phyloP scores from a whole-genome alignment of 2,329 filamentous ascomycete species.

The Fusarium bactridioides region DNA sequence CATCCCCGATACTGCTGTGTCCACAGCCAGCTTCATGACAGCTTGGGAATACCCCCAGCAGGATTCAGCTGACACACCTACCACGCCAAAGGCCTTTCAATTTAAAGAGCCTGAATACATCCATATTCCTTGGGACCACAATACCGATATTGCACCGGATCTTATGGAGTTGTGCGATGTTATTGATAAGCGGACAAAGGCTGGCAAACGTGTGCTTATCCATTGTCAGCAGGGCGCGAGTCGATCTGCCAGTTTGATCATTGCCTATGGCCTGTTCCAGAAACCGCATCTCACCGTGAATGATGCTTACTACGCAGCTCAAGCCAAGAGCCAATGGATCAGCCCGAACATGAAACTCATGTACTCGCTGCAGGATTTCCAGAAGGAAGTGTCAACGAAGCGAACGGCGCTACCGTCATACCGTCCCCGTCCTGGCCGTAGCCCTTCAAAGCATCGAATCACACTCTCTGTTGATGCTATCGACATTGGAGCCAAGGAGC shows the following conservation, averaged over 20 bases:
- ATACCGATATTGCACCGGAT: slow-evolving; percentile 83
- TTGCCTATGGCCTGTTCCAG: slow-evolving; percentile 84
- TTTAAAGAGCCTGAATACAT: slow-evolving; percentile 78
- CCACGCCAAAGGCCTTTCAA: slow-evolving; percentile 60
- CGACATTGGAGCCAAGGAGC: slow-evolving; percentile 61
- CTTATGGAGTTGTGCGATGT: slow-evolving; percentile 77
- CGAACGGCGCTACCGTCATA: slow-evolving; percentile 56
- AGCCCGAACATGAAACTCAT: slow-evolving; percentile 92
- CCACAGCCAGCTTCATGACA: slow-evolving; percentile 65
- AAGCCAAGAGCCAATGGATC: slow-evolving; percentile 85
- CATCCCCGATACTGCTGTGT: slow-evolving; percentile 63
- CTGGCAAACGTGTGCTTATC: slow-evolving; percentile 80
- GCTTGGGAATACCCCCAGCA: slow-evolving; percentile 65
- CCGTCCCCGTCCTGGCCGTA: slow-evolving; percentile 60
- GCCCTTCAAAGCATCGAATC: slow-evolving; percentile 66
- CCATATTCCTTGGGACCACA: slow-evolving; percentile 88
- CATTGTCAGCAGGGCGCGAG: slow-evolving; percentile 90
- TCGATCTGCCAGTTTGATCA: slow-evolving; percentile 84
- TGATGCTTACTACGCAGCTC: slow-evolving; percentile 82
- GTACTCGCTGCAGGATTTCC: slow-evolving; percentile 87
- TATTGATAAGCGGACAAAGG: slow-evolving; percentile 75
- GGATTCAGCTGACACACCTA: slow-evolving; percentile 57
- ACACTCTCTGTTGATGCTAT: slow-evolving; percentile 68
- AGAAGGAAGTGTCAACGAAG: slow-evolving; percentile 67
- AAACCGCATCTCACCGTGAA: slow-evolving; percentile 80